Evolutionary conservation across 345 rosid species (phyloP).

Genomic region (Dipteronia dyeriana): DNA sequence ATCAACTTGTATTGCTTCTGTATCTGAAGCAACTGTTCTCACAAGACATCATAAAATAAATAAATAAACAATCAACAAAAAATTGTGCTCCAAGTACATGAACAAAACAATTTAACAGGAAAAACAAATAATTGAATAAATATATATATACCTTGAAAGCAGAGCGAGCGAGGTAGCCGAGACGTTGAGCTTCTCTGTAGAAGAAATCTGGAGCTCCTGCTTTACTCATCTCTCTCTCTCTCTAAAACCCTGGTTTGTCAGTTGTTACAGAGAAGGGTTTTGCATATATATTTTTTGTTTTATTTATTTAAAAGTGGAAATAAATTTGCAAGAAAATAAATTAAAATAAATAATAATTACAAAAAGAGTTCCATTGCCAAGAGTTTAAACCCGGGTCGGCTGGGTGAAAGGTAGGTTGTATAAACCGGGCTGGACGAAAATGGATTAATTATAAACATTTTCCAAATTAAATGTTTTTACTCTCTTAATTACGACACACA

Average conservation of each 20-base stretch:
- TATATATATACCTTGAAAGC: constrained; percentile 74
- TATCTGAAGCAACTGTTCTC: constrained; percentile 80
- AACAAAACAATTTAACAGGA: too few species aligned
- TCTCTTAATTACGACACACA: too few species aligned
- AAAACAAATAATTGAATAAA: background rate
- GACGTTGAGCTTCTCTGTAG: constrained; percentile 96
- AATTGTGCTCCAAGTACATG: too few species aligned
- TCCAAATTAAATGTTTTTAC: too few species aligned
- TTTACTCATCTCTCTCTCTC: constrained; percentile 55
- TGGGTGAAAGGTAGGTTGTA: too few species aligned
- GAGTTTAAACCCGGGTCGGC: too few species aligned
- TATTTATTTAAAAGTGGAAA: background rate
- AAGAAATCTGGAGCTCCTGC: constrained; percentile 91
- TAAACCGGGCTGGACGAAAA: too few species aligned
- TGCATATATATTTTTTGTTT: background rate
- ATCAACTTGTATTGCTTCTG: constrained; percentile 82
- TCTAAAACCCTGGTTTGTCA: constrained; percentile 19
- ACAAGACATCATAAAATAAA: background rate
- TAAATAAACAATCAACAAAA: background rate
- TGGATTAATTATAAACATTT: too few species aligned
- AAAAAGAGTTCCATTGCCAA: too few species aligned
- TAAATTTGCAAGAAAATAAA: too few species aligned
- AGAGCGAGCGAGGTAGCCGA: constrained; percentile 95
- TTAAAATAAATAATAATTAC: too few species aligned
- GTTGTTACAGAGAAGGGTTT: background rate